These are phyloP conservation scores for Solanum pinnatisectum DNA, from an alignment of 257 asterid genomes.

Conservation along the genomic window DNA sequence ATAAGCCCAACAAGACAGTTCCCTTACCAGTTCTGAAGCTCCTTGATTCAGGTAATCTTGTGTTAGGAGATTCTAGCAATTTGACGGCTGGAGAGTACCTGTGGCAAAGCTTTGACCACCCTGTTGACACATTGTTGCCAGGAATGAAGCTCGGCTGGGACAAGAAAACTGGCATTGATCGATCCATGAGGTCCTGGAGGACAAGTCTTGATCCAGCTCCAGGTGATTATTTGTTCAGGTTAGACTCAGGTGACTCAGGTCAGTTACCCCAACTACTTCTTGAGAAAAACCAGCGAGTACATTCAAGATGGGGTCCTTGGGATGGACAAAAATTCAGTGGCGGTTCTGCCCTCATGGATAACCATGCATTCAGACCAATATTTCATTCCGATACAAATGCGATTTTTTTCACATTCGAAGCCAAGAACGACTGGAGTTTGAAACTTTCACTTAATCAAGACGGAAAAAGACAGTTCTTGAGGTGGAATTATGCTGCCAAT, in stretches of 20 bases:
- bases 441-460: slow-evolving; percentile 14
- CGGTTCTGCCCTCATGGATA: background rate
- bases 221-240: slow-evolving; percentile 23
- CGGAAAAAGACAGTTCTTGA: slow-evolving; percentile 24
- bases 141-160: slow-evolving; percentile 54
- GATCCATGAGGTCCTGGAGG: slow-evolving; percentile 35
- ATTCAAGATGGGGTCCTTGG: slow-evolving; percentile 41
- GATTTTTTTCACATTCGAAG: slow-evolving; percentile 19
- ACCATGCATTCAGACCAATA: slow-evolving; percentile 5
- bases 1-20: background rate
- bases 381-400: slow-evolving; percentile 1
- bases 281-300: slow-evolving; percentile 11
- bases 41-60: slow-evolving; percentile 33
- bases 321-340: slow-evolving; percentile 28
- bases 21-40: slow-evolving; percentile 10
- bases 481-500: slow-evolving; percentile 9
- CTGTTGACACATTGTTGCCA: slow-evolving; percentile 37
- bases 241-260: slow-evolving; percentile 13
- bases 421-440: slow-evolving; percentile 7
- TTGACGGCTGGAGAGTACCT: background rate
- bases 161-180: background rate
- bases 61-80: background rate
- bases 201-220: slow-evolving; percentile 15
- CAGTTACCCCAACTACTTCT: slow-evolving; percentile 12
- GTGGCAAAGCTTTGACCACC: slow-evolving; percentile 43